Base-by-base conservation (phyloP, 1,284 basidiomycete genomes). In the Mrakiaceae sp. region DNA sequence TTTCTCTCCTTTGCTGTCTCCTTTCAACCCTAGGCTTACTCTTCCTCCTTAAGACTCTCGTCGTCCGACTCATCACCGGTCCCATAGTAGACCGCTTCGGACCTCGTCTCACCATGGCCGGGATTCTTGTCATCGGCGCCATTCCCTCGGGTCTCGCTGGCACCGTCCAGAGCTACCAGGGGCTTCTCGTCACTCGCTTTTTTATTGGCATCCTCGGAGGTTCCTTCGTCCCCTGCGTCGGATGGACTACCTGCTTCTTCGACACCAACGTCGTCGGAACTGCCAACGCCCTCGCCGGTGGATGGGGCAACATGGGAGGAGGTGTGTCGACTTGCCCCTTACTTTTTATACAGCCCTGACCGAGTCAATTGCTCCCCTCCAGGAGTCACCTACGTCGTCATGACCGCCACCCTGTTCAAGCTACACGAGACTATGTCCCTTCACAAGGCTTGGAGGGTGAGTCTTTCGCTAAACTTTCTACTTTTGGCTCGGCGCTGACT, bases 161-260 rank as follows among this genome's bases (percentile, higher is more conserved):
- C 4, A 81, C 82, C 0, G 78, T 79, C 5, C 72, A 74, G 54
- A 78, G 70, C 60, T 79, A 79, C 0, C 57, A 67, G 1, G 79
- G 80, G 0, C 78, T 86, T 3, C 81, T 84, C 67, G 73, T 74
- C 5, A 70, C 83, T 14, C 75, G 82, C 3, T 82, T 83, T 74
- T 81, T 82, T 71, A 81, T 83, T 64, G 76, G 77, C 64, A 71
- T 85, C 61, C 77, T 84, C 3, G 84, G 84, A 6, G 84, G 77
- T 0, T 83, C 82, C 0, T 84, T 85, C 65, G 82, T 84, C 4
- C 77, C 81, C 10, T 82, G 80, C 68, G 79, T 81, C 68, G 12
- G 5, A 5, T 86, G 82, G 84, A 82, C 86, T 48, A 80, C 89
- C 69, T 88, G 88, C 70, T 81, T 88, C 62, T 74, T 87, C 61